Evolutionary conservation across 257 asterid species (phyloP).

Genomic region (Solanum neorickii): DNA sequence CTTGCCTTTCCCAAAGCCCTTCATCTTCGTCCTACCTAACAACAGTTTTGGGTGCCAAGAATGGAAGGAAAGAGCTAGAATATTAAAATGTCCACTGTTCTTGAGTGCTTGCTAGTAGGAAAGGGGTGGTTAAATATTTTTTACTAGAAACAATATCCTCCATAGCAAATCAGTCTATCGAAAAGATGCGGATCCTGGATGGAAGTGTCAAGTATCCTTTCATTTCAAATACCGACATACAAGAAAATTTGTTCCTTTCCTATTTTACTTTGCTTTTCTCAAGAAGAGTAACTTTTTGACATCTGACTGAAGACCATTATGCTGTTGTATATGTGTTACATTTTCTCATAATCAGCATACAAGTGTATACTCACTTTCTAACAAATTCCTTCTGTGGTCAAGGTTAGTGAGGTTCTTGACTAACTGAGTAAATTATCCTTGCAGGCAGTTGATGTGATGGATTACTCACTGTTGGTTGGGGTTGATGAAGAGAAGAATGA

Average conservation of each 20-base stretch:
- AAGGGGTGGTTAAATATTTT: background rate
- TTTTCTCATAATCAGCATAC: background rate
- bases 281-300: background rate
- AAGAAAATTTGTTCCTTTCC: background rate
- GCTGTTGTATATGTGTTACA: background rate
- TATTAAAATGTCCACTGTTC: background rate
- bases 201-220: background rate
- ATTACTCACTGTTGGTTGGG: slow-evolving; percentile 84
- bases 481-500: slow-evolving; percentile 85
- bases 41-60: background rate
- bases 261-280: background rate
- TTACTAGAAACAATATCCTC: background rate
- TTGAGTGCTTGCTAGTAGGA: background rate
- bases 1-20: background rate
- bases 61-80: background rate
- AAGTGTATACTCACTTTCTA: background rate
- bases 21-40: background rate
- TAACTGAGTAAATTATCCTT: background rate
- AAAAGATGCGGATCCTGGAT: background rate
- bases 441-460: slow-evolving; percentile 94
- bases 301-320: background rate
- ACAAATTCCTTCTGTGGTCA: background rate
- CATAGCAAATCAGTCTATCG: background rate
- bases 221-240: background rate
- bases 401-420: background rate